Conservation (phyloP, 176 grass and related monocot species). For the Ensete ventricosum region DNA sequence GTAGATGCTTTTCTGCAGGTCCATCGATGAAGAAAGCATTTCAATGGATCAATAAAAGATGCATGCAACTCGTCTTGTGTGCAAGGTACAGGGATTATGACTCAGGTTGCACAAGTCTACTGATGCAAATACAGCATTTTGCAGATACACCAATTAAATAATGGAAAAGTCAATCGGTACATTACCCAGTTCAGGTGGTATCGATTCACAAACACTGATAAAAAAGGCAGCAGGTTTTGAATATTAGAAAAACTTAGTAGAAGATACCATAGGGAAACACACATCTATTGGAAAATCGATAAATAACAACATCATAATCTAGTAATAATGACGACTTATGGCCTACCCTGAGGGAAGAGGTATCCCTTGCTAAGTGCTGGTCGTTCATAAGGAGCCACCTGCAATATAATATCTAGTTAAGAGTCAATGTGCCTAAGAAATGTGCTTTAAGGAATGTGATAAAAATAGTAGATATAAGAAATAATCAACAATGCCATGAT, state of each 20-base stretch:
- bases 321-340: neutral
- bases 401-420: constrained; percentile 15
- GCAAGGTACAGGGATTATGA: neutral
- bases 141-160: neutral
- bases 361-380: constrained; percentile 94
- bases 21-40: neutral
- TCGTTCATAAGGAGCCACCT: constrained; percentile 92
- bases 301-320: neutral
- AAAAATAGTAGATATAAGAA: neutral
- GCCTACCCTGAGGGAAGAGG: constrained; percentile 74
- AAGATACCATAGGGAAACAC: too few species aligned
- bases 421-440: neutral
- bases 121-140: neutral
- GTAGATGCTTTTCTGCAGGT: neutral
- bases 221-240: too few species aligned
- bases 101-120: neutral
- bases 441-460: neutral
- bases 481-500: too few species aligned
- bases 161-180: neutral
- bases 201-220: too few species aligned
- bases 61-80: neutral
- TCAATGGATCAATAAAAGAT: neutral
- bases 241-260: too few species aligned
- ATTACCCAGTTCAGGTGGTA: neutral
- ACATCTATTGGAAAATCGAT: neutral